These are phyloP conservation scores for Arthrinium phaeospermum DNA, from an alignment of 2,329 filamentous ascomycete species.

Conservation along the genomic window DNA sequence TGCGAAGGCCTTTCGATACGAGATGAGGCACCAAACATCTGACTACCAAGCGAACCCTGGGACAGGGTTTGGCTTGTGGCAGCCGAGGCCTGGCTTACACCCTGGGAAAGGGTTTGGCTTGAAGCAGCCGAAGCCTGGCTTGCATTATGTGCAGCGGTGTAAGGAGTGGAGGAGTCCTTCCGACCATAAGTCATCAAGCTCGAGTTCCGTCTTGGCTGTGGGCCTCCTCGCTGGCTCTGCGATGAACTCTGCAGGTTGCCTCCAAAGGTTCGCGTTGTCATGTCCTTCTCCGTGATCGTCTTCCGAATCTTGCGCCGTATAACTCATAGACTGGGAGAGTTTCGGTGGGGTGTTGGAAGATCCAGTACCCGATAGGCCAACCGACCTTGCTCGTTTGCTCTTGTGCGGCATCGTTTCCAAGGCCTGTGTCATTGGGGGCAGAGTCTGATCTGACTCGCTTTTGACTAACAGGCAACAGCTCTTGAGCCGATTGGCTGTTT, in stretches of 20 bases:
- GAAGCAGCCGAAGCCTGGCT: neutral
- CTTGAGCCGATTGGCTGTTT: neutral
- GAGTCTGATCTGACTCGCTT: neutral
- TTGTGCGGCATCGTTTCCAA: constrained; percentile 19
- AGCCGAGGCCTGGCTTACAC: neutral
- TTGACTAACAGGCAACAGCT: neutral
- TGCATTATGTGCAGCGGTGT: neutral
- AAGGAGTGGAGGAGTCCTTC: no score
- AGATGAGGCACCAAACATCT: neutral
- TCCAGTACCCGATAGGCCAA: neutral
- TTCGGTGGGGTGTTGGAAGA: constrained; percentile 28
- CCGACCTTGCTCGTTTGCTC: constrained; percentile 12
- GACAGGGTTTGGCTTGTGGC: constrained; percentile 8
- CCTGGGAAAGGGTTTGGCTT: constrained; percentile 11
- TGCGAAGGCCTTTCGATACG: neutral
- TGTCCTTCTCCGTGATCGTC: constrained; percentile 11
- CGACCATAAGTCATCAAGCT: constrained; percentile 13
- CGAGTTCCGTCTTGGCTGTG: neutral
- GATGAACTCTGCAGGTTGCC: neutral
- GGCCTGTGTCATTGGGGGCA: neutral
- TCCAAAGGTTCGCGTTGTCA: constrained; percentile 15
- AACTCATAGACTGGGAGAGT: constrained; percentile 27
- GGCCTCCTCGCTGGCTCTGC: neutral
- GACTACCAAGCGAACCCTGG: neutral
- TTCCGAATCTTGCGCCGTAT: constrained; percentile 14